Conservation (phyloP, 306 rosid species). For the Cicer cuneatum region DNA sequence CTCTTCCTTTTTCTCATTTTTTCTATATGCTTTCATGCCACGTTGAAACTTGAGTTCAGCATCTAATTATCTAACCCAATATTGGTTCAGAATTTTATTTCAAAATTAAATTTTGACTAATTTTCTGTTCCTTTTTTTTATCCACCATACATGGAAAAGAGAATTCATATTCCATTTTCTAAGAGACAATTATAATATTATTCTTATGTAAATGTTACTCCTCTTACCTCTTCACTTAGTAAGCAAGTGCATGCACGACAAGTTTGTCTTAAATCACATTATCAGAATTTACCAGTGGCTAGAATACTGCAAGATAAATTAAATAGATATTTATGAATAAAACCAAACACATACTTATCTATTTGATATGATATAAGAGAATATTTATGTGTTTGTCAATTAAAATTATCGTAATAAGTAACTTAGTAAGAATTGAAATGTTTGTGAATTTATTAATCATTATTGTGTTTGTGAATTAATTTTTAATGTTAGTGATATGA, state of each 20-base stretch:
- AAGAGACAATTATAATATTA: not conserved
- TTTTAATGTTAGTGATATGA: not conserved
- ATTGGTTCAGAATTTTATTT: constrained; percentile 21
- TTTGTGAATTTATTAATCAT: too few species aligned
- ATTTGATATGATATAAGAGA: too few species aligned
- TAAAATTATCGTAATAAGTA: too few species aligned
- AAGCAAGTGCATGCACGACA: constrained; percentile 18
- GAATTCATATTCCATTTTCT: constrained; percentile 19
- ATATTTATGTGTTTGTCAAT: too few species aligned
- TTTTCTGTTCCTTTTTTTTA: not conserved
- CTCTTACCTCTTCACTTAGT: not conserved
- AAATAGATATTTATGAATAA: too few species aligned
- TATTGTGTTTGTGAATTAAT: too few species aligned
- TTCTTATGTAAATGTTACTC: constrained; percentile 7
- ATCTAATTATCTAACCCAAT: not conserved
- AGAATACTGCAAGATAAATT: too few species aligned
- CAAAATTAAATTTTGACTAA: not conserved
- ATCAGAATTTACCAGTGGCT: too few species aligned
- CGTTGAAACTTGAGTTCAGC: not conserved
- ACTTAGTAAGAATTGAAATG: too few species aligned
- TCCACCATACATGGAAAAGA: constrained; percentile 10
- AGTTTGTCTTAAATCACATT: not conserved
- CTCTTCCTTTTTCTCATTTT: not conserved
- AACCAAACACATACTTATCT: too few species aligned
- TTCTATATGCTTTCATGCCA: too few species aligned